Evolutionary conservation across 176 grass and related monocot genomes (phyloP).

Genomic region (Raddia distichophylla): DNA sequence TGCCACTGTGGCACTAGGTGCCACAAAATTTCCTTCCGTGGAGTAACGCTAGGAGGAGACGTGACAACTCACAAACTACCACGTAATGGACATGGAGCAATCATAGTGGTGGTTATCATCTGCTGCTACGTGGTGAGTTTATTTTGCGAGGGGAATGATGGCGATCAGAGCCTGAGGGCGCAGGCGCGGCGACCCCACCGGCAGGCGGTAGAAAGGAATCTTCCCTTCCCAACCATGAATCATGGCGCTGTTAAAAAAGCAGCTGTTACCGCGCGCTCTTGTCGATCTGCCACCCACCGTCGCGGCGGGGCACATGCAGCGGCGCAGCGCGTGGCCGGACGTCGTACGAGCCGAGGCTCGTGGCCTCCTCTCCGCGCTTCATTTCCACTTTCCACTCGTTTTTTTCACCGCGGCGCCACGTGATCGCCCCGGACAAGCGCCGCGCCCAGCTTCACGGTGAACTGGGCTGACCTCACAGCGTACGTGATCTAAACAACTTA

Average conservation of each 20-base stretch:
- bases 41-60: too few relatives aligned
- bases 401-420: neutral
- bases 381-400: neutral
- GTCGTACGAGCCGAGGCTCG: neutral
- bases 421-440: neutral
- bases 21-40: too few relatives aligned
- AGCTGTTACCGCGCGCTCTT: neutral
- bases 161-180: neutral
- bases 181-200: neutral
- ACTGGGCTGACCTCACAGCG: too few relatives aligned
- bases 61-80: too few relatives aligned
- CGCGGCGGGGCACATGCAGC: neutral
- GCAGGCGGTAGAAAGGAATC: neutral
- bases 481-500: too few relatives aligned
- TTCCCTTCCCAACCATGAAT: neutral
- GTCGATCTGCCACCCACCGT: neutral
- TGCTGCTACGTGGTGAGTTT: too few relatives aligned
- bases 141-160: neutral
- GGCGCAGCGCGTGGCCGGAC: neutral
- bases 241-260: slow-evolving; percentile 23
- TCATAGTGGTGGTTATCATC: too few relatives aligned
- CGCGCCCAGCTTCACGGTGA: neutral
- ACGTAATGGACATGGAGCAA: too few relatives aligned
- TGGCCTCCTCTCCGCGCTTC: neutral
- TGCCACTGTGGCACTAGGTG: too few relatives aligned